phyloP scores from a whole-genome alignment of 345 rosid genomes.

The Triadica sebifera region DNA sequence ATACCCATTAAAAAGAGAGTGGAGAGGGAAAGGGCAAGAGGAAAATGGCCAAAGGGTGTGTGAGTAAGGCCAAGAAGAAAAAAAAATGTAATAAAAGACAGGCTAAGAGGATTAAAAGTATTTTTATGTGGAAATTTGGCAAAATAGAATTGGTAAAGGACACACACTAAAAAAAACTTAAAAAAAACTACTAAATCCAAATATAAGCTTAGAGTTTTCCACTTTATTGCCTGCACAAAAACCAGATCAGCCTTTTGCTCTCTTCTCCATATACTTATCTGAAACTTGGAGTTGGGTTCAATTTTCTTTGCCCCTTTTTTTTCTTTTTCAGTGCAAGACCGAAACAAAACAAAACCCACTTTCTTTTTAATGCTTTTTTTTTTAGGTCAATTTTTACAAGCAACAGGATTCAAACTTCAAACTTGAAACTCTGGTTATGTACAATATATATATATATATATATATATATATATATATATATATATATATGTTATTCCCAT shows the following conservation, averaged over 20 bases:
- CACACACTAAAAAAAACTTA: neutral
- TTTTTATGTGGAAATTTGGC: slow-evolving; percentile 7
- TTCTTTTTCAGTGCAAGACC: slow-evolving; percentile 14
- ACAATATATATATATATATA: no score
- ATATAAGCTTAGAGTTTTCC: slow-evolving; percentile 8
- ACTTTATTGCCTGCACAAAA: slow-evolving; percentile 17
- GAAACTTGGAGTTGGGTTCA: neutral
- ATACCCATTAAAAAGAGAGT: neutral
- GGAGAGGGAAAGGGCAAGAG: neutral
- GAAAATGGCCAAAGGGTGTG: slow-evolving; percentile 9
- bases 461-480: no score
- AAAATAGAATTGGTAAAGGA: neutral
- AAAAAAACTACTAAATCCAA: neutral
- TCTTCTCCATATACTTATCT: neutral
- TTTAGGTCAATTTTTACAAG: neutral
- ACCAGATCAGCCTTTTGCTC: neutral
- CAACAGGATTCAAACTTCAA: neutral
- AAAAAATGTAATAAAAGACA: slow-evolving; percentile 15
- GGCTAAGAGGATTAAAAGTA: neutral
- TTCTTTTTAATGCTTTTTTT: neutral
- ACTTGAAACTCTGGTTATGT: neutral
- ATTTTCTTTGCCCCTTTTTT: neutral
- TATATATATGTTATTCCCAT: no score
- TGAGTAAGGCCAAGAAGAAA: slow-evolving; percentile 19
- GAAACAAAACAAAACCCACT: slow-evolving; percentile 27